Conservation (phyloP, 2,329 filamentous ascomycete genomes). For the Trichoderma sp. region DNA sequence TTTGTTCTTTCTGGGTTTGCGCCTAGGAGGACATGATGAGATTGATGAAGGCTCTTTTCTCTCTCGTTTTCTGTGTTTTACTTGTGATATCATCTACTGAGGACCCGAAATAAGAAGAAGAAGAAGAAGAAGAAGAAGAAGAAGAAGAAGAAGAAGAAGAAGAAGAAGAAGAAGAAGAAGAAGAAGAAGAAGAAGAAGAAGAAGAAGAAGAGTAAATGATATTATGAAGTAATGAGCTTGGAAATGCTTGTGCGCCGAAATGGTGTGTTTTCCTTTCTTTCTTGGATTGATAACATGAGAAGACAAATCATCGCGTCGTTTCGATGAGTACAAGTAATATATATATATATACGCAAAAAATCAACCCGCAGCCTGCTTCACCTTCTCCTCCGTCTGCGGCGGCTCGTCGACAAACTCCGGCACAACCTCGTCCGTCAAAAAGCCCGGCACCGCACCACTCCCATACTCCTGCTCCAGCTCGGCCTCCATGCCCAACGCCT, state of each 20-base stretch:
- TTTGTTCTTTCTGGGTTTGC: background rate
- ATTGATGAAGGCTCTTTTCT: background rate
- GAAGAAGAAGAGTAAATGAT: too few species aligned
- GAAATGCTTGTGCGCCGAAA: background rate
- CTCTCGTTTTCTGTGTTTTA: background rate
- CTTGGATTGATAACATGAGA: background rate
- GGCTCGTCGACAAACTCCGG: constrained; percentile 93
- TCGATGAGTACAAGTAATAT: background rate
- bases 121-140: too few species aligned
- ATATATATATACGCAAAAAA: background rate
- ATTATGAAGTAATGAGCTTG: background rate
- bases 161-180: too few species aligned
- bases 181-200: too few species aligned
- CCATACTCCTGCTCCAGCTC: constrained; percentile 72
- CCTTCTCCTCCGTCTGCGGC: constrained; percentile 69
- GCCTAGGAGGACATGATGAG: background rate
- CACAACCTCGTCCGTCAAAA: constrained; percentile 83
- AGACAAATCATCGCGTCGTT: background rate
- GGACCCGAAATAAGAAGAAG: background rate
- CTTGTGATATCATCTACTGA: background rate
- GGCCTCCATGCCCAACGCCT: constrained; percentile 92
- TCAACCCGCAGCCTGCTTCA: constrained; percentile 75
- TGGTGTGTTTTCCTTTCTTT: background rate
- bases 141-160: too few species aligned
- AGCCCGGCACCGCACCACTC: constrained; percentile 71